These are phyloP conservation scores for Spathaspora gorwiae DNA, from an alignment of 805 yeast species.

Conservation along the genomic window DNA sequence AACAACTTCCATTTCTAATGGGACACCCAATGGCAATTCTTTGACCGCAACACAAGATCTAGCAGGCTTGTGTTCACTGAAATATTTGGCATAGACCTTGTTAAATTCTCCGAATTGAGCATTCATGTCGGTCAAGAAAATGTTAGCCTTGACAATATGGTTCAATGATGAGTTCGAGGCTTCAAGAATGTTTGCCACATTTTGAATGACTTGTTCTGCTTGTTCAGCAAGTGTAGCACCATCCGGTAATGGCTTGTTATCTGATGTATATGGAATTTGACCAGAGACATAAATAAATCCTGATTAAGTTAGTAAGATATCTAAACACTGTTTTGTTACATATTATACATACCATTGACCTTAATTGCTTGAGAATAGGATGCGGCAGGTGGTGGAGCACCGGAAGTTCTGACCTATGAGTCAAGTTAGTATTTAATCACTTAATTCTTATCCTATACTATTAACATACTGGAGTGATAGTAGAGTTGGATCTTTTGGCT, in stretches of 20 bases:
- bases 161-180: constrained; percentile 83
- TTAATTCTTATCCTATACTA: neutral
- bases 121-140: constrained; percentile 87
- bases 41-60: constrained; percentile 97
- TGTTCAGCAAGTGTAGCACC: constrained; percentile 61
- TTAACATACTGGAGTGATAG: constrained; percentile 28
- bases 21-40: constrained; percentile 82
- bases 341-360: constrained; percentile 52
- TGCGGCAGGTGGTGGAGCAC: constrained; percentile 96
- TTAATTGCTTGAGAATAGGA: constrained; percentile 94
- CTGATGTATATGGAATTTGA: constrained; percentile 86
- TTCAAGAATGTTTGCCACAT: constrained; percentile 66
- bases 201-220: constrained; percentile 69
- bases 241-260: constrained; percentile 75
- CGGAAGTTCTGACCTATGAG: constrained; percentile 54
- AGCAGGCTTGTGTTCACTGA: constrained; percentile 81
- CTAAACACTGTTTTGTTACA: neutral
- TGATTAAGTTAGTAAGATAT: constrained; percentile 6
- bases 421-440: constrained; percentile 12
- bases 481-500: constrained; percentile 21
- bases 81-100: constrained; percentile 75
- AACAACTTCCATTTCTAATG: constrained; percentile 86
- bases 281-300: constrained; percentile 91
- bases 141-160: constrained; percentile 80
- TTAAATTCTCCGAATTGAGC: constrained; percentile 77